phyloP scores from a whole-genome alignment of 495 filamentous ascomycete species.

The Chaetomium fimeti region DNA sequence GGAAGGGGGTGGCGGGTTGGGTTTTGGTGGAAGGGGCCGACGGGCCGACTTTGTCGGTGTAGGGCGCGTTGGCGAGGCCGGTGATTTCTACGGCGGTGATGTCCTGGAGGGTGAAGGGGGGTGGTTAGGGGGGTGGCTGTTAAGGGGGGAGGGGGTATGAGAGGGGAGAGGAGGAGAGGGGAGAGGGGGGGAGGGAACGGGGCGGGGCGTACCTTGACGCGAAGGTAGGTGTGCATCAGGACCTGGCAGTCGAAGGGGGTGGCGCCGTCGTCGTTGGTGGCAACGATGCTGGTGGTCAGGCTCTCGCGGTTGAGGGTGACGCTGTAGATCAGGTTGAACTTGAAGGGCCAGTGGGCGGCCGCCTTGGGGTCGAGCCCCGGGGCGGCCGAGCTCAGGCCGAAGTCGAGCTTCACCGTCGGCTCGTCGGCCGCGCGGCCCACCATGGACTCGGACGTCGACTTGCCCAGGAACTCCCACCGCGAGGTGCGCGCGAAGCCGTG shows the following conservation, averaged over 20 bases:
- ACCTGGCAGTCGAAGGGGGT: conserved; percentile 86
- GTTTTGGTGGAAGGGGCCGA: conserved; percentile 43
- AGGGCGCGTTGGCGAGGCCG: conserved; percentile 70
- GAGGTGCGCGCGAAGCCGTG: conserved; percentile 94
- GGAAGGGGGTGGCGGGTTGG: conserved; percentile 55
- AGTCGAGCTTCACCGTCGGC: conserved; percentile 82
- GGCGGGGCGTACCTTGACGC: conserved; percentile 60
- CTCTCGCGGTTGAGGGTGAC: conserved; percentile 75
- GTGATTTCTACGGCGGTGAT: conserved; percentile 66
- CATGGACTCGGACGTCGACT: conserved; percentile 57
- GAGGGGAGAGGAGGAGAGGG: not conserved
- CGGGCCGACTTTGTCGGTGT: conserved; percentile 76
- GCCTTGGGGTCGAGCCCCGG: conserved; percentile 63
- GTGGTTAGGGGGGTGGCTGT: not conserved
- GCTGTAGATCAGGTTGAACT: conserved; percentile 88
- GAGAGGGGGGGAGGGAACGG: not conserved
- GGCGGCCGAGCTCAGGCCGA: conserved; percentile 67
- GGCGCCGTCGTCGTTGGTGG: conserved; percentile 80
- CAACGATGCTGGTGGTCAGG: conserved; percentile 77
- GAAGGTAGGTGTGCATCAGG: conserved; percentile 87
- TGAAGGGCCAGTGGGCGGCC: conserved; percentile 70
- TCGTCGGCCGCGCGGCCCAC: conserved; percentile 43
- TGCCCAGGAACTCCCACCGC: conserved; percentile 73
- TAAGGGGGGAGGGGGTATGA: conserved; percentile 2
- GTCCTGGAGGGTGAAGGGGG: conserved; percentile 50